Evolutionary conservation across 2,329 filamentous ascomycete genomes (phyloP).

Genomic region (Lecanosticta acicola): DNA sequence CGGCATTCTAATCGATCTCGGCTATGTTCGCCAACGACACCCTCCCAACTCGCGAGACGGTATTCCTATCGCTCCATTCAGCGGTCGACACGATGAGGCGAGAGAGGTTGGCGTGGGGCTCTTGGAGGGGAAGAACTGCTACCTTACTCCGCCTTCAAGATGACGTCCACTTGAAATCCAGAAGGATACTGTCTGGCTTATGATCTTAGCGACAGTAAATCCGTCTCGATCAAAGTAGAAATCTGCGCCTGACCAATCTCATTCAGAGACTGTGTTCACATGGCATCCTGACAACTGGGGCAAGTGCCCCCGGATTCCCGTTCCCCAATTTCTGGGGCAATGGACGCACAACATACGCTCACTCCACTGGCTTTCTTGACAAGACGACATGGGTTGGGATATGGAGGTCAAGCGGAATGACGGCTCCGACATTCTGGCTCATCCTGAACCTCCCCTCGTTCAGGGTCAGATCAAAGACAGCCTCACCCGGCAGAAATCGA

Average conservation of each 20-base stretch:
- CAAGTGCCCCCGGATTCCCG: slow-evolving; percentile 1
- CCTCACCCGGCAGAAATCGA: not conserved
- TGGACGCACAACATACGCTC: slow-evolving; percentile 4
- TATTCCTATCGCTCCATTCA: slow-evolving; percentile 11
- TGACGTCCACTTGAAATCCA: slow-evolving; percentile 5
- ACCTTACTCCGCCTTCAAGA: slow-evolving; percentile 5
- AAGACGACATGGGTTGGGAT: slow-evolving; percentile 4
- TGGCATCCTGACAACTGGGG: slow-evolving; percentile 7
- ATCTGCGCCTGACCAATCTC: no score
- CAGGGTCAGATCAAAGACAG: not conserved
- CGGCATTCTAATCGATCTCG: slow-evolving; percentile 7
- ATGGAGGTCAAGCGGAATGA: not conserved
- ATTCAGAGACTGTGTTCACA: slow-evolving; percentile 2
- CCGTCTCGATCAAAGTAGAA: no score
- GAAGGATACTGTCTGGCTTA: slow-evolving; percentile 10
- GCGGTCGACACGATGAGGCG: slow-evolving; percentile 6
- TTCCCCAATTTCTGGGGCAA: slow-evolving; percentile 1
- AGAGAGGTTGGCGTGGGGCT: slow-evolving; percentile 5
- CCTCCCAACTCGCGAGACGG: slow-evolving; percentile 1
- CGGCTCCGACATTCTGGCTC: not conserved
- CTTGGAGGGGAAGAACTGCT: slow-evolving; percentile 4
- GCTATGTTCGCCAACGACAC: slow-evolving; percentile 12
- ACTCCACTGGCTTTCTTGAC: slow-evolving; percentile 5
- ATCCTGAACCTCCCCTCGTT: not conserved
- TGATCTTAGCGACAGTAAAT: slow-evolving; percentile 9